Conservation (phyloP, 768 basidiomycete genomes). For the Crepidotus variabilis region DNA sequence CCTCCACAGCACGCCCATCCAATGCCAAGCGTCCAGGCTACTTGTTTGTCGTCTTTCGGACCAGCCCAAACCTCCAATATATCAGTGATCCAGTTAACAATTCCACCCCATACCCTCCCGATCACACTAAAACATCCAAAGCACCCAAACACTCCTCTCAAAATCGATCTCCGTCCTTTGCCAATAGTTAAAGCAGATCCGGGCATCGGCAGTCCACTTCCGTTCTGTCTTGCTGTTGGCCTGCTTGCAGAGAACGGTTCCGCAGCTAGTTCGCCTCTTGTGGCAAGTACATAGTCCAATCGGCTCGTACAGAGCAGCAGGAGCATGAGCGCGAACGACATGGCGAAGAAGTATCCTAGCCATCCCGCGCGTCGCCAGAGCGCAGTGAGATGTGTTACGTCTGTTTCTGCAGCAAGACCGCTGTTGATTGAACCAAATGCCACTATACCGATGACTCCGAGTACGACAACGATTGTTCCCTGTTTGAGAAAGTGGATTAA, state of each 20-base stretch:
- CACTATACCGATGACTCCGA: constrained; percentile 86
- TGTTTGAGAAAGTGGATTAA: constrained; percentile 19
- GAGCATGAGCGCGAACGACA: constrained; percentile 62
- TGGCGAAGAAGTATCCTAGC: constrained; percentile 86
- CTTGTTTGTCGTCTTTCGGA: constrained; percentile 75
- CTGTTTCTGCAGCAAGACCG: constrained; percentile 70
- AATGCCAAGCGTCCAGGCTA: constrained; percentile 90
- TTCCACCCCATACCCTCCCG: constrained; percentile 36
- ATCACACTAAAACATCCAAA: constrained; percentile 21
- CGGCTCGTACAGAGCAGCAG: constrained; percentile 67
- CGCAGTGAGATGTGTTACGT: constrained; percentile 70
- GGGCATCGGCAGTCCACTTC: constrained; percentile 18
- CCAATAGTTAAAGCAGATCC: constrained; percentile 8
- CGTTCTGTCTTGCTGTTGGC: constrained; percentile 3
- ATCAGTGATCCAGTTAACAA: constrained; percentile 53
- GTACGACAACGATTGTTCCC: constrained; percentile 80
- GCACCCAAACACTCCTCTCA: constrained; percentile 17
- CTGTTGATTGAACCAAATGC: constrained; percentile 83
- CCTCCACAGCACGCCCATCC: constrained; percentile 94
- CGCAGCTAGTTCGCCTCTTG: constrained; percentile 67
- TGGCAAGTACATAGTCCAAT: constrained; percentile 69
- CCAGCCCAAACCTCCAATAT: constrained; percentile 73
- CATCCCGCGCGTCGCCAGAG: constrained; percentile 87
- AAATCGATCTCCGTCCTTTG: constrained; percentile 15
- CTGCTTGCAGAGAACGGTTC: constrained; percentile 33